Percentiles rank a stretch among this genome's conserved stretches.
Conservation (phyloP, 176 grass and related monocot genomes). For the Musa troglodytarum region DNA sequence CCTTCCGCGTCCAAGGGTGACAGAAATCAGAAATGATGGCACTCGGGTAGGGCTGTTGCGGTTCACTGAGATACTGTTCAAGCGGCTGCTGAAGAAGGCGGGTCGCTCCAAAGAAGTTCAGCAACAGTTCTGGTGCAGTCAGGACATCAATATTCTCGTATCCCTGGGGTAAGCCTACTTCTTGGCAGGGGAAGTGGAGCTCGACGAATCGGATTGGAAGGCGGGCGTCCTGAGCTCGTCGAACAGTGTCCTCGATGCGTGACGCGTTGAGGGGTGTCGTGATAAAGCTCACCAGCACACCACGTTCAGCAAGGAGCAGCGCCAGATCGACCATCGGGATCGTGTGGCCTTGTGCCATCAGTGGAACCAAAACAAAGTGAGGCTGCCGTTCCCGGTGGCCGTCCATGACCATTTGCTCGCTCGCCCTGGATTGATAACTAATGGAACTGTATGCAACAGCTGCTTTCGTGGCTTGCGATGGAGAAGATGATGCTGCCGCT, state of each 20-base stretch:
- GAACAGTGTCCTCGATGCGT: slow-evolving; percentile 22
- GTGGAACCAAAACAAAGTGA: slow-evolving; percentile 46
- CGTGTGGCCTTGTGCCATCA: slow-evolving; percentile 42
- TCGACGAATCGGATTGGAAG: slow-evolving; percentile 4
- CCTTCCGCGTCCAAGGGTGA: slow-evolving; percentile 32
- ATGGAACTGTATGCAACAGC: no score
- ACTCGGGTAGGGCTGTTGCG: slow-evolving; percentile 3
- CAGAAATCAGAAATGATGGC: slow-evolving; percentile 47
- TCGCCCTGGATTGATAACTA: no score
- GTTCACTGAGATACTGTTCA: slow-evolving; percentile 11
- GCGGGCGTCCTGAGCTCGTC: slow-evolving; percentile 12
- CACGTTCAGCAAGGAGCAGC: slow-evolving; percentile 42
- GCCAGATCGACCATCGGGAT: slow-evolving; percentile 47
- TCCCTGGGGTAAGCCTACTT: slow-evolving; percentile 37
- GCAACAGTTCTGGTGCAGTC: neutral
- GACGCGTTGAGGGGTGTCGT: slow-evolving; percentile 31
- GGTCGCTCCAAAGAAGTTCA: slow-evolving; percentile 30
- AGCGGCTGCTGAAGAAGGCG: slow-evolving; percentile 24
- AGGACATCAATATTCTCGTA: slow-evolving; percentile 42
- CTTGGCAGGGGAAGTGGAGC: slow-evolving; percentile 27
- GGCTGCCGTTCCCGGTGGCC: neutral
- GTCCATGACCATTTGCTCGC: no score
- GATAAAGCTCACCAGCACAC: slow-evolving; percentile 37
- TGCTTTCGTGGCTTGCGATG: no score
- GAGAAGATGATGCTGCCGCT: no score